Percentiles rank a stretch among this genome's conserved stretches.
Evolutionary conservation across 225 moss, liverwort and hornwort species (phyloP).

Genomic region (Physcomitrium patens): DNA sequence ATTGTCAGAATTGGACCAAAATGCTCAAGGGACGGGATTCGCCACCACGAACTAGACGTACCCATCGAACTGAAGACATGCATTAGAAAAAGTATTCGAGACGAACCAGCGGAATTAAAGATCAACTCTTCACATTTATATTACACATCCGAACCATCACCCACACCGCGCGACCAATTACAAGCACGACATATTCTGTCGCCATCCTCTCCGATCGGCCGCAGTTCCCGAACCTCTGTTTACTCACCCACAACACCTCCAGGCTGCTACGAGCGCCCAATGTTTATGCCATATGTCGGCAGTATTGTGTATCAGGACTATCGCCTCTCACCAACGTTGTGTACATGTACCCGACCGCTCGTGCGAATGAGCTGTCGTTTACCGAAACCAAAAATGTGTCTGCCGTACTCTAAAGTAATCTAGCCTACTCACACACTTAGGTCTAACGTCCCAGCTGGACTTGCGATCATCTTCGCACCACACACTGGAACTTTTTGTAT

Average conservation of each 20-base stretch:
- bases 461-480: neutral
- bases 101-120: too few species aligned
- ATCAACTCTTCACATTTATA: slow-evolving; percentile 21
- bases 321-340: neutral
- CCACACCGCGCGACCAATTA: slow-evolving; percentile 3
- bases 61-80: too few species aligned
- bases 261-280: neutral
- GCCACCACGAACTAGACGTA: too few species aligned
- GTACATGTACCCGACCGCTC: neutral
- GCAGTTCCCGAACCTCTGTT: neutral
- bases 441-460: neutral
- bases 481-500: slow-evolving; percentile 17
- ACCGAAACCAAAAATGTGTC: neutral
- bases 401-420: neutral
- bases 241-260: slow-evolving; percentile 4
- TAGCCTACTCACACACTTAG: neutral
- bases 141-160: slow-evolving; percentile 35
- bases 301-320: slow-evolving; percentile 16
- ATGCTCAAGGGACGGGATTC: too few species aligned
- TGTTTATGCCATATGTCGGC: neutral
- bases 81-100: too few species aligned
- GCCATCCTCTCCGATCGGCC: neutral
- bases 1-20: too few species aligned
- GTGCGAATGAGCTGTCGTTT: neutral
- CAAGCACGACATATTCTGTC: slow-evolving; percentile 12